phyloP scores from a whole-genome alignment of 805 yeast genomes.

The Candida wancherniae region DNA sequence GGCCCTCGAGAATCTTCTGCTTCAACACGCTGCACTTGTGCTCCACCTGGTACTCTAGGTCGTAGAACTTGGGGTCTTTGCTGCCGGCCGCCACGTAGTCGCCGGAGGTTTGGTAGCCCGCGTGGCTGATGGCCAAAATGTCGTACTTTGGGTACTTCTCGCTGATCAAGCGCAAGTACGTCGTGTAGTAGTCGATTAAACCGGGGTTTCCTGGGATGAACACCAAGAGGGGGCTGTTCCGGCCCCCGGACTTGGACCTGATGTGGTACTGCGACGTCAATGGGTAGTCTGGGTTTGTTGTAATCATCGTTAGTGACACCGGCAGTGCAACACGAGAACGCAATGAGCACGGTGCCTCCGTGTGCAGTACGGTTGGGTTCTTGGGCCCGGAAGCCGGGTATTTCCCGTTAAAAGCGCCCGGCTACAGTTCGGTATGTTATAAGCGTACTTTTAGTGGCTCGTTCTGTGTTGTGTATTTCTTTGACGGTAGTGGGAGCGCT shows the following conservation, averaged over 20 bases:
- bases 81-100: slow-evolving; percentile 20
- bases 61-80: slow-evolving; percentile 22
- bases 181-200: slow-evolving; percentile 56
- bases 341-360: neutral
- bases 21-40: slow-evolving; percentile 54
- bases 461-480: no score
- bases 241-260: slow-evolving; percentile 16
- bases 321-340: no score
- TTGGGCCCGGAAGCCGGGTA: no score
- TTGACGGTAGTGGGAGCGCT: no score
- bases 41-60: slow-evolving; percentile 50
- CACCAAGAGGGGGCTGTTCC: slow-evolving; percentile 34
- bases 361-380: no score
- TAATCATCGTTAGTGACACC: neutral
- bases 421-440: no score
- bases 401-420: no score
- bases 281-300: slow-evolving; percentile 18
- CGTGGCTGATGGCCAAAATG: slow-evolving; percentile 58
- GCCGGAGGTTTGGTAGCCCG: slow-evolving; percentile 44
- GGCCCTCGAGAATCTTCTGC: slow-evolving; percentile 20
- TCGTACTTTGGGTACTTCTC: slow-evolving; percentile 42
- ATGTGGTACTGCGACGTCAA: slow-evolving; percentile 25
- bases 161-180: slow-evolving; percentile 45
- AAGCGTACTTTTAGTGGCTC: no score
- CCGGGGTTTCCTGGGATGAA: slow-evolving; percentile 82